Evolutionary conservation across 495 filamentous ascomycete genomes (phyloP), one percentile per base, ranked within the genome.

Genomic region (Clohesyomyces aquaticus): DNA sequence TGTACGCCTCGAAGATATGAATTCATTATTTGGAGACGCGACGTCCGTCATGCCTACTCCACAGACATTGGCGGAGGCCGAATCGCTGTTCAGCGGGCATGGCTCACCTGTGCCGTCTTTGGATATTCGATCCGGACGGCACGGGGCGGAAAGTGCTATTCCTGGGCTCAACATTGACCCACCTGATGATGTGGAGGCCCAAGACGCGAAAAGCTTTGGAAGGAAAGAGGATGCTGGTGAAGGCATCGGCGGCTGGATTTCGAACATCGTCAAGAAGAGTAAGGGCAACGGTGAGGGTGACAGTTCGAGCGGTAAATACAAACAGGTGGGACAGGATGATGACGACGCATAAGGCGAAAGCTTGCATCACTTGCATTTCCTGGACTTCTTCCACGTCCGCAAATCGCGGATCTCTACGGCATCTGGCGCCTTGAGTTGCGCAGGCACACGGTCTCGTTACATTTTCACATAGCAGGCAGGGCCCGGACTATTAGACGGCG

Each of bases 1-100:
- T 61, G 87, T 98, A 68, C 86, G 92, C 63, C 81, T 98, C 63
- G 94, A 98, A 77, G 95, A 98, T 68, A 98, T 98, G 94, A 88
- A 95, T 73, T 74, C 81, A 21, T 76, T 97, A 10, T 97, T 97
- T 70, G 93, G 93, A 46, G 93, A 97, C 76, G 88, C 91, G 29
- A 91, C 89, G 10, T 89, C 87, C 4, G 81, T 82, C n/a, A 86
- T 88, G 81, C 86, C 87, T 2, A 90, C 88, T 0, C 88, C 88
- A 10, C 77, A 82, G 18, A 86, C 85, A 11, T 80, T 88, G 10
- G 82, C 79, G 14, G 91, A 96, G 73, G 83, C 85, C 9, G 89
- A 87, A 16, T 91, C 90, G 21, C 78, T 95, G 12, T 83, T 93
- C 71, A 81, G 84, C 64, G 77, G 77, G 41, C 79, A 82, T 22